Conservation (phyloP, 2,329 filamentous ascomycete species). For the Ambrosiella beaveri region DNA sequence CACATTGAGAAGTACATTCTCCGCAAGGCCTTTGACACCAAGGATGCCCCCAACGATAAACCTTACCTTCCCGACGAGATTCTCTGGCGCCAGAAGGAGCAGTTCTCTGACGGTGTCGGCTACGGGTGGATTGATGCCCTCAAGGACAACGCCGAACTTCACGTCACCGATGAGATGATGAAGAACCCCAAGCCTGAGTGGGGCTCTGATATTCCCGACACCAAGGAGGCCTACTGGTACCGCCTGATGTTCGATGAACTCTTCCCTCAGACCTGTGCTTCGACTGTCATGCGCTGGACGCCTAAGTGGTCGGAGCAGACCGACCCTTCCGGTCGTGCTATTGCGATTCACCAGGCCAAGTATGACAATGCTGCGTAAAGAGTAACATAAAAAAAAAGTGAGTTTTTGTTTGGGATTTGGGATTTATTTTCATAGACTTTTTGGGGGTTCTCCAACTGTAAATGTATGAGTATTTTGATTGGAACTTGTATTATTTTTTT, state of each 20-base stretch:
- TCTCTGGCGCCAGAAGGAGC: constrained; percentile 97
- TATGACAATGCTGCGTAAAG: constrained; percentile 33
- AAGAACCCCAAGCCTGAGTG: constrained; percentile 95
- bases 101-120: constrained; percentile 95
- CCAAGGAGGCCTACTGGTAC: constrained; percentile 99
- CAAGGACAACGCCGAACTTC: constrained; percentile 79
- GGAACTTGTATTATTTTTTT: not conserved
- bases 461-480: not conserved
- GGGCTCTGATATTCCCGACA: constrained; percentile 82
- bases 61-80: constrained; percentile 94
- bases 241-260: constrained; percentile 97
- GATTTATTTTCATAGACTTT: not conserved
- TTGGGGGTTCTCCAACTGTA: not conserved
- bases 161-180: constrained; percentile 95
- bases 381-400: not conserved
- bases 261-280: constrained; percentile 81
- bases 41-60: constrained; percentile 59
- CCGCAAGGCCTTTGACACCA: constrained; percentile 91
- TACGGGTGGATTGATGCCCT: constrained; percentile 98
- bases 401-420: not conserved
- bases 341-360: constrained; percentile 57
- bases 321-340: constrained; percentile 82
- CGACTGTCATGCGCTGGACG: constrained; percentile 89
- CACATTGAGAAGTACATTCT: constrained; percentile 95
- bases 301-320: constrained; percentile 95